Base-by-base conservation (phyloP, 495 filamentous ascomycete genomes). In the Mytilinidion resinicola region DNA sequence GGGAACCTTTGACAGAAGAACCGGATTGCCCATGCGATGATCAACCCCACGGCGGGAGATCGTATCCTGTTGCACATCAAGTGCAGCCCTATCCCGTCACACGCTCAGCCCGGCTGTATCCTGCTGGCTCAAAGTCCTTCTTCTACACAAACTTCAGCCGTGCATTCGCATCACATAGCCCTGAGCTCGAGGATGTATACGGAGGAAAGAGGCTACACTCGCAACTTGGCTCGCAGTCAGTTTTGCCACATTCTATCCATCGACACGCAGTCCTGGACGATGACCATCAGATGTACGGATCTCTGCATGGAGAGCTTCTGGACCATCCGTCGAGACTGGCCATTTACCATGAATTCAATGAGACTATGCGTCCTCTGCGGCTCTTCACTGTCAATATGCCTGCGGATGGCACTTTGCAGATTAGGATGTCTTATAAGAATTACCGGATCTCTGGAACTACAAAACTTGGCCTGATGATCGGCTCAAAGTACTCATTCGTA, bases 91-190 rank as follows among this genome's bases (percentile, higher is more conserved):
- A 41, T 21, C 62, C 62, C n/a, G 66, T 67, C n/a, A 62, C 56
- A 1, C 38, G 30, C 20, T 66, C 41, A 38, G 66, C 68, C 17
- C 38, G 48, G 21, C 39, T 61, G 21, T 63, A 57, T 50, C 53
- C 66, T 14, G 62, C 68, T 0, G 74, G 75, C 1, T 70, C 72
- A 11, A 57, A 67, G 19, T 11, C 49, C 50, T 75, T 68, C 57
- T 73, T 77, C 51, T 73, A 73, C 41, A 77, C 75, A 1, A 67
- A 71, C 51, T 77, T 77, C 48, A 66, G 59, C 30, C 54, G 72
- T 50, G 72, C 66, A 4, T 76, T 77, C 43, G 39, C 48, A 4
- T 20, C 8, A 6, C 47, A 53, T 34, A 21, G 17, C 12, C 17
- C 12, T 34, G 34, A 55, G 25, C 42, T 30, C 7, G 30, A 53